Evolutionary conservation across 306 rosid species (phyloP), one percentile per base, ranked within the genome.

Genomic region (Lablab purpureus): DNA sequence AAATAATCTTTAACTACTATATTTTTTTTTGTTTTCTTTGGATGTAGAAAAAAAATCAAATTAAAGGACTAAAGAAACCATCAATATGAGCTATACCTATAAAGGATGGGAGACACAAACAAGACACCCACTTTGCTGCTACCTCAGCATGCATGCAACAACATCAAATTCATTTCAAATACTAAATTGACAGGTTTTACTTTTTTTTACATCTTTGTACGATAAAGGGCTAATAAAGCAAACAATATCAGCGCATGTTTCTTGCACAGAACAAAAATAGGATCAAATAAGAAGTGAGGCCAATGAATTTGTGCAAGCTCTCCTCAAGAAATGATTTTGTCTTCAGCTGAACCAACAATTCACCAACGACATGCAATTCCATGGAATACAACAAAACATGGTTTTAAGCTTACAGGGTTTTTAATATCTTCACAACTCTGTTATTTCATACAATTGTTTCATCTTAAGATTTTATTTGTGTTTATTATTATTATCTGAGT

Each of bases 271-370:
- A 40, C 37, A 47, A 10, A 49, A 63, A 18, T 62, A 54, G 47
- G 63, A 63, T 62, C 41, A 36, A 36, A 36, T 36, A 63, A 18
- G 19, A 30, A 50, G 2, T 32, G 28, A 72, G 22, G 49, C 76
- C 12, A 59, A n/a, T 30, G 75, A 8, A 30, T 37, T 50, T 0
- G 27, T 55, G 21, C 67, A 56, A 19, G 13, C 46, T 51, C 28
- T 34, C 65, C 65, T 19, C 32, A 34, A 21, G 27, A 56, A 74
- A 58, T 32, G 69, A 71, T 59, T 25, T 15, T 37, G 40, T 45
- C 58, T 74, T 59, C 21, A 54, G 51, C 75, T n/a, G 21, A 54
- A 54, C 65, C 66, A 73, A 52, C 50, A 73, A 68, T 27, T 70
- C 30, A 18, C 2, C 4, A 10, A 34, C 5, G 71, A 4, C 70